Evolutionary conservation across 257 asterid genomes (phyloP).

Genomic region (Scutellaria barbata): DNA sequence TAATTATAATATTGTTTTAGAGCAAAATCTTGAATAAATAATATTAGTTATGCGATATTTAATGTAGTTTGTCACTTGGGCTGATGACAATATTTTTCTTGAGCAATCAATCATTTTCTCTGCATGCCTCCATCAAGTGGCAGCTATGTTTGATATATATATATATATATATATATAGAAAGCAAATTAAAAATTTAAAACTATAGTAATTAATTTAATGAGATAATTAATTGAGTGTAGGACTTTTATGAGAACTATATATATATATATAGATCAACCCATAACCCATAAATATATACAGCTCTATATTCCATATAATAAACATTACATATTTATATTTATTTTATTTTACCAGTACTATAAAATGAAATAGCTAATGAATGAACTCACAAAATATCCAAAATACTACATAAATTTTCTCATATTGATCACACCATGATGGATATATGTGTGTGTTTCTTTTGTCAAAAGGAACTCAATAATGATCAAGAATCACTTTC

Average conservation of each 20-base stretch:
- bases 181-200: neutral
- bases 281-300: too few species aligned
- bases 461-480: conserved; percentile 9
- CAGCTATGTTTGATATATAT: neutral
- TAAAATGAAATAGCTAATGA: too few species aligned
- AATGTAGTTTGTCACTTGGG: conserved; percentile 4
- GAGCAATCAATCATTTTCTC: neutral
- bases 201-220: neutral
- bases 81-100: neutral
- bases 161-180: too few species aligned
- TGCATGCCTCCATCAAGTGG: neutral
- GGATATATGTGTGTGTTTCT: neutral
- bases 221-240: neutral
- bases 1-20: neutral
- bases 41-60: neutral
- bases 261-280: too few species aligned
- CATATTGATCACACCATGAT: too few species aligned
- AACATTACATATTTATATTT: too few species aligned
- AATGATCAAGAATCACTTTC: neutral
- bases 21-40: neutral
- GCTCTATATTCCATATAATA: too few species aligned
- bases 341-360: neutral
- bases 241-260: too few species aligned
- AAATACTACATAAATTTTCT: neutral
- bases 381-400: neutral